Percentiles rank a stretch among this genome's conserved stretches.
These are phyloP conservation scores for Paramecium biaurelia DNA, from an alignment of 73 alveolate genomes.

Conservation along the genomic window DNA sequence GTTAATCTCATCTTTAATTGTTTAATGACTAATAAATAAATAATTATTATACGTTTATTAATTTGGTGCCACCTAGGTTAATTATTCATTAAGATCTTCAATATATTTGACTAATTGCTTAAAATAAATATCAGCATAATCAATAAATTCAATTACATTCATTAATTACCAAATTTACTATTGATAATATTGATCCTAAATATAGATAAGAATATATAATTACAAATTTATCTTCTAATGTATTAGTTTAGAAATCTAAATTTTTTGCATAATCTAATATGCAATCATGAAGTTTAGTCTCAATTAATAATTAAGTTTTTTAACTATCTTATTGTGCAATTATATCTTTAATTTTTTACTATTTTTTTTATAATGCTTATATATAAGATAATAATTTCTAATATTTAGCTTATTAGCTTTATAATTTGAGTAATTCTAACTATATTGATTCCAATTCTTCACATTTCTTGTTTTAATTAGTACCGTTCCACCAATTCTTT, in stretches of 20 bases:
- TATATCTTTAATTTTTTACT: background rate
- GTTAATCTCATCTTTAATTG: background rate
- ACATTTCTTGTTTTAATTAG: background rate
- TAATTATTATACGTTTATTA: background rate
- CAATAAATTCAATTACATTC: conserved; percentile 18
- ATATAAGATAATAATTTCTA: background rate
- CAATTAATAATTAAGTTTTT: background rate
- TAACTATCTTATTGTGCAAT: background rate
- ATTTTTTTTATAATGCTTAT: background rate
- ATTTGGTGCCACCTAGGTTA: background rate
- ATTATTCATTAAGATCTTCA: conserved; percentile 17
- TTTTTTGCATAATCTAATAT: background rate
- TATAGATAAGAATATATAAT: background rate
- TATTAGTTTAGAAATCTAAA: background rate
- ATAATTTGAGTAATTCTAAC: background rate
- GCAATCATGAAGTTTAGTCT: background rate
- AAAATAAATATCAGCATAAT: background rate
- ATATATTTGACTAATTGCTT: background rate
- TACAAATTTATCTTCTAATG: conserved; percentile 29
- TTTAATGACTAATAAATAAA: background rate
- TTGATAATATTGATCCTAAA: conserved; percentile 18
- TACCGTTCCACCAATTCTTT: conserved; percentile 44
- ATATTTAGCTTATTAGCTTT: background rate
- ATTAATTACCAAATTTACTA: background rate
- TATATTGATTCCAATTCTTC: background rate